Conservation (phyloP, 2,329 filamentous ascomycete species). For the Calonectria naviculata region DNA sequence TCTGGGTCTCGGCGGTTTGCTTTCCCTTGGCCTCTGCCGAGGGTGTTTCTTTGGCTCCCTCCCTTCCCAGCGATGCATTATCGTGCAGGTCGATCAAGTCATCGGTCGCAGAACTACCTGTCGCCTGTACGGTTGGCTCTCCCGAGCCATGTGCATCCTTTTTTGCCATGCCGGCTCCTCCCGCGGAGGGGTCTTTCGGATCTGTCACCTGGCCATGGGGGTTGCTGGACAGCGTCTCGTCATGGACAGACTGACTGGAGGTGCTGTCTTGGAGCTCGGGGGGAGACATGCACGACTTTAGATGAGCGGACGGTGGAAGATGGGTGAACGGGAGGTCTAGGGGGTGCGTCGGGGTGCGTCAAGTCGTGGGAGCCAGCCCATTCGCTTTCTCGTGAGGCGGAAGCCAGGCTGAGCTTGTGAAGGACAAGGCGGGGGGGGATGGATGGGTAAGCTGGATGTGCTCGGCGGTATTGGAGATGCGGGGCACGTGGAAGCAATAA, state of each 20-base stretch:
- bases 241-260: constrained; percentile 41
- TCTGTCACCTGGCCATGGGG: constrained; percentile 43
- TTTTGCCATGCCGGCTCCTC: constrained; percentile 18
- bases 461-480: constrained; percentile 7
- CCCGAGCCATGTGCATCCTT: constrained; percentile 10
- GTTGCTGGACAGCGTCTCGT: constrained; percentile 42
- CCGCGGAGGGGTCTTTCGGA: constrained; percentile 26
- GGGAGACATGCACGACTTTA: constrained; percentile 50
- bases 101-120: constrained; percentile 11
- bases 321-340: constrained; percentile 11
- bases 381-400: constrained; percentile 30
- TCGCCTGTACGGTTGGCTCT: not conserved
- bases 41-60: constrained; percentile 15
- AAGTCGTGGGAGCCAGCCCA: constrained; percentile 33
- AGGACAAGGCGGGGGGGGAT: constrained; percentile 17
- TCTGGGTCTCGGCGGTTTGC: constrained; percentile 32
- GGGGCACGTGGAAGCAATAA: constrained; percentile 12
- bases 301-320: constrained; percentile 5
- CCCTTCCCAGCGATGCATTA: constrained; percentile 15
- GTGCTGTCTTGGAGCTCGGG: constrained; percentile 43
- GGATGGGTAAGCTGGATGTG: constrained; percentile 15
- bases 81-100: constrained; percentile 38
- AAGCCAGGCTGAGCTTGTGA: constrained; percentile 6
- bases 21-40: constrained; percentile 38
- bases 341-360: constrained; percentile 23